Evolutionary conservation across 75 land plant genomes (phyloP).

Genomic region (Cryptomeria japonica): DNA sequence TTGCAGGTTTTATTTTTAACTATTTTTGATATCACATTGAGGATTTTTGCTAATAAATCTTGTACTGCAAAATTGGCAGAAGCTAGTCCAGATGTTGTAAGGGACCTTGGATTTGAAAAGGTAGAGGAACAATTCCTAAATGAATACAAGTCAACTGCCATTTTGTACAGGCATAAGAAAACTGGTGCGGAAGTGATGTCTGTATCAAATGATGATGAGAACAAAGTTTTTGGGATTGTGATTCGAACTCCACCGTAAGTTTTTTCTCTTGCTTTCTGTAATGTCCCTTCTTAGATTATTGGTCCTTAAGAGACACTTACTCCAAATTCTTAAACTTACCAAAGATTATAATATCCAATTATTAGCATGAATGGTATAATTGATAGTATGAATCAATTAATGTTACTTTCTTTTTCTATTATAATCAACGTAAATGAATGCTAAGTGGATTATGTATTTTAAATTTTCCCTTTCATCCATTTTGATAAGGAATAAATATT

Average conservation of each 20-base stretch:
- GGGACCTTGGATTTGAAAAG: slow-evolving; percentile 81
- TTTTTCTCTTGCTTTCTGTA: not conserved
- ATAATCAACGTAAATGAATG: no score
- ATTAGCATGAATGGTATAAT: no score
- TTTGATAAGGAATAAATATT: no score
- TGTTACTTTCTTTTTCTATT: no score
- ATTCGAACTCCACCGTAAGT: slow-evolving; percentile 99
- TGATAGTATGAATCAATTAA: no score
- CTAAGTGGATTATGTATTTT: no score
- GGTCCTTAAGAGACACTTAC: no score
- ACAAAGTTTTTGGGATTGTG: slow-evolving; percentile 97
- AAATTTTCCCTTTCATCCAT: no score
- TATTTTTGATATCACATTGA: not conserved
- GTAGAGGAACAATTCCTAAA: slow-evolving; percentile 69
- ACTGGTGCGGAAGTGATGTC: slow-evolving; percentile 99
- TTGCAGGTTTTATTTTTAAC: not conserved
- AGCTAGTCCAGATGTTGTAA: slow-evolving; percentile 60
- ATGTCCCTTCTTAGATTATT: no score
- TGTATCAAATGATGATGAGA: slow-evolving; percentile 92
- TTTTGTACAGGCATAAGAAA: slow-evolving; percentile 87
- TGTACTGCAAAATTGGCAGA: slow-evolving; percentile 20
- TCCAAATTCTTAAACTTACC: no score
- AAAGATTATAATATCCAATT: no score
- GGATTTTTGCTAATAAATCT: not conserved
- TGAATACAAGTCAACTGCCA: slow-evolving; percentile 95